Evolutionary conservation across 169 alveolate genomes (phyloP).

Genomic region (Eimeria necatrix): DNA sequence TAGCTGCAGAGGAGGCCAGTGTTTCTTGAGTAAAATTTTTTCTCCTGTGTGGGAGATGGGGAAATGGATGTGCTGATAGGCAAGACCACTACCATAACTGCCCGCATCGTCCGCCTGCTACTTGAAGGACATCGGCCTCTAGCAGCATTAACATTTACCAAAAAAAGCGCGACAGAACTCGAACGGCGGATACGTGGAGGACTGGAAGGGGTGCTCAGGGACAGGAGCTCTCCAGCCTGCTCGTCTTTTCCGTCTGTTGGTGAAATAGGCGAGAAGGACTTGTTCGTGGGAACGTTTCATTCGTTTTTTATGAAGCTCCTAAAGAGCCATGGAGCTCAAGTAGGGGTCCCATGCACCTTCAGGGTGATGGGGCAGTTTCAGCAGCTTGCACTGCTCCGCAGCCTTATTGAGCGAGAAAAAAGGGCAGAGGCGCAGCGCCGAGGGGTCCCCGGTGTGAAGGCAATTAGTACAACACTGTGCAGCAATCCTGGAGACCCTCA

Average conservation of each 20-base stretch:
- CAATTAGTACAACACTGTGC: conserved; percentile 51
- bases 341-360: conserved; percentile 73
- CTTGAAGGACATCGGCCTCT: conserved; percentile 82
- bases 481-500: conserved; percentile 23
- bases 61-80: conserved; percentile 17
- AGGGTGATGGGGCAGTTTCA: conserved; percentile 37
- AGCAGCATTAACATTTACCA: conserved; percentile 86
- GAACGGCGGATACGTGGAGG: conserved; percentile 81
- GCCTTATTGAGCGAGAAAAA: background rate
- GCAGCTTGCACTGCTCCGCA: conserved; percentile 35
- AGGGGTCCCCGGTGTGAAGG: conserved; percentile 7
- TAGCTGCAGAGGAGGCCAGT: too few relatives aligned
- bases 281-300: conserved; percentile 84
- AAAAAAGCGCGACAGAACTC: conserved; percentile 85
- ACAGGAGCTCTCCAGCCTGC: background rate
- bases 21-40: too few relatives aligned
- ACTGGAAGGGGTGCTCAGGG: conserved; percentile 51
- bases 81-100: conserved; percentile 89
- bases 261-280: conserved; percentile 16
- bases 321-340: conserved; percentile 67
- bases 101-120: conserved; percentile 87
- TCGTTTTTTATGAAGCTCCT: conserved; percentile 80
- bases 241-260: background rate
- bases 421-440: conserved; percentile 41
- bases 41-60: too few relatives aligned